Evolutionary conservation across 768 basidiomycete genomes (phyloP), one percentile per base, ranked within the genome.

Genomic region (Serendipita vermifera): DNA sequence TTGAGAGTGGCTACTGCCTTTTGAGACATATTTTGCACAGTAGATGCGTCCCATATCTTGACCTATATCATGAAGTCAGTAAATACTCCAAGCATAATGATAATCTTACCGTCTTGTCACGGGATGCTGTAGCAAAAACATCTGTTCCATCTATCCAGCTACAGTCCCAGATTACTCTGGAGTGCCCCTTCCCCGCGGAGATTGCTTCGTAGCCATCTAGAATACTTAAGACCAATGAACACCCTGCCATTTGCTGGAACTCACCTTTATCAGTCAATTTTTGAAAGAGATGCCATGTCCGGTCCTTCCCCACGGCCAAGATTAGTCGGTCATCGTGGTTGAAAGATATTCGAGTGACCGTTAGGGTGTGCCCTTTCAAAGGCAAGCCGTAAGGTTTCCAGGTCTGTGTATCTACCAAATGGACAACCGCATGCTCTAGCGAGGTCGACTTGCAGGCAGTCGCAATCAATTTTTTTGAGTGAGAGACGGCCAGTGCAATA

Each of bases 101-200:
- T 9, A 3, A 38, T 61, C 77, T 56, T 61, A 89, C 93, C 13
- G 87, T 89, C 71, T 94, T 98, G 69, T 99, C 96, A 38, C 96
- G 78, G 2, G 93, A 92, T 1, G 88, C 93, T 2, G 96, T 98
- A 9, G 82, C 92, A 64, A 99, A 99, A 14, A 84, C 64, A 61
- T 82, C 77, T 5, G 82, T 81, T 61, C 88, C 83, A 1, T 70
- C 64, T 1, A 85, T 75, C 91, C 93, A 99, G 13, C 82, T 79
- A 63, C 87, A 88, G 66, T 98, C 96, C 91, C 96, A 93, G 33
- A 99, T 85, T 63, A 99, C 96, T 35, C 96, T 78, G 1, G 78
- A 77, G 68, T 98, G 96, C 0, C 88, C 82, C 69, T 88, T 94
- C 57, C 91, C 81, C 14, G 78, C 75, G 3, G 79, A 78, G 20